Evolutionary conservation across 768 basidiomycete species (phyloP), one percentile per base, ranked within the genome.

Genomic region (Mycena filopes): DNA sequence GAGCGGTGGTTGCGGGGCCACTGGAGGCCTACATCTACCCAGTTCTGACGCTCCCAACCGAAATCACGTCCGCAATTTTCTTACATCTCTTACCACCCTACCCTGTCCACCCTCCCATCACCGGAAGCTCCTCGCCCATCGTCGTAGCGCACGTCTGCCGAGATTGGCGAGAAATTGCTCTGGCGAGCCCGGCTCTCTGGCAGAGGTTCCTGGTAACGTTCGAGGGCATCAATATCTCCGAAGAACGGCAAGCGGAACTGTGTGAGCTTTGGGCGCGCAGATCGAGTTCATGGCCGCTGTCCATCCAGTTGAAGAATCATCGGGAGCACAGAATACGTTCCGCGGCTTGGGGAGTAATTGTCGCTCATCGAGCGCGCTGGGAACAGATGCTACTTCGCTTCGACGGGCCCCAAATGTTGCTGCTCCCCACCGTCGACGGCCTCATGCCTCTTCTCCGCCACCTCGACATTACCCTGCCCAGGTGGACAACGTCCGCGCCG

Each of bases 51-150:
- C 15, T 57, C 21, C 56, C 56, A 3, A 38, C 21, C 31, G 56
- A 57, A 47, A 46, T 57, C 23, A 18, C 26, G 0, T 47, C 45
- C 8, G 56, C 46, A 23, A 57, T 57, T 10, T 57, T 57, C 46
- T 1, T 38, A 3, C 21, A 48, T 13, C 48, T 47, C 46, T 21
- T 57, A 18, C 56, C 56, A 6, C 6, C 36, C 31, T 48, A 57
- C 31, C 56, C 55, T 7, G 16, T 10, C 21, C 40, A 46, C 33
- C 46, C 56, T 0, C 36, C 56, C 0, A 7, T 9, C 4, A 10
- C 21, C 2, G 55, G 43, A 16, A 0, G 7, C 20, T 46, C 48
- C 10, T 46, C 55, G 21, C 56, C 56, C 10, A 26, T 10, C 25
- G 3, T 40, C 11, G 45, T 57, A 21, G n/a, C 33, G 4, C 45